A percentile compares a stretch with the other conserved stretches of the same genome.
Evolutionary conservation across 1,139 yeast species (phyloP).

Genomic region (Maudiozyma humilis): DNA sequence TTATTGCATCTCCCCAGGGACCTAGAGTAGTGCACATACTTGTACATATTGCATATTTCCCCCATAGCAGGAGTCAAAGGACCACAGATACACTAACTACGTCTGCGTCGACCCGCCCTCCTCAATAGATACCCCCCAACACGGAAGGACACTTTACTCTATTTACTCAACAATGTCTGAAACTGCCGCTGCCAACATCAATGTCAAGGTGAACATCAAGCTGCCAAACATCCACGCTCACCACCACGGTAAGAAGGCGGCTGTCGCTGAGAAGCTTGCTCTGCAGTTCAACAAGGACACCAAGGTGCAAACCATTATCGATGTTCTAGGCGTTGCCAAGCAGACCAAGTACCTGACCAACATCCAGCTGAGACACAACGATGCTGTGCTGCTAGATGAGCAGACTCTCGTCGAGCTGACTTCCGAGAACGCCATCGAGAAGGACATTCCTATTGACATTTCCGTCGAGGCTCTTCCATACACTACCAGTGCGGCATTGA

Average conservation of each 20-base stretch:
- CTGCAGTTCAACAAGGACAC: slow-evolving; percentile 24
- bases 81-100: too few species aligned
- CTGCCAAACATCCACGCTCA: slow-evolving; percentile 11
- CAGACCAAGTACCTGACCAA: slow-evolving; percentile 27
- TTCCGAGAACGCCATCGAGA: slow-evolving; percentile 9
- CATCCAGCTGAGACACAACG: slow-evolving; percentile 18
- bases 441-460: slow-evolving; percentile 15
- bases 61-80: neutral
- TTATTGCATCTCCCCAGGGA: too few species aligned
- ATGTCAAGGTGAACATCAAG: slow-evolving; percentile 14
- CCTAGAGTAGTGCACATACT: neutral
- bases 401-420: slow-evolving; percentile 19
- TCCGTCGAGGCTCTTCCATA: slow-evolving; percentile 25
- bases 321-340: slow-evolving; percentile 23
- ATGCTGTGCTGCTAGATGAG: slow-evolving; percentile 16
- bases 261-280: slow-evolving; percentile 11
- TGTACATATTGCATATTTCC: neutral
- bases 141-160: neutral
- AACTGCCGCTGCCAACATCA: slow-evolving; percentile 3
- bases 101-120: too few species aligned
- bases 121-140: neutral
- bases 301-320: slow-evolving; percentile 22
- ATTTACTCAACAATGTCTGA: neutral
- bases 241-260: slow-evolving; percentile 12
- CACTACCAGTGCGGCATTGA: slow-evolving; percentile 27